A percentile compares a stretch with the other conserved stretches of the same genome.
phyloP scores from a whole-genome alignment of 116 monocot species.

The Posidonia oceanica region DNA sequence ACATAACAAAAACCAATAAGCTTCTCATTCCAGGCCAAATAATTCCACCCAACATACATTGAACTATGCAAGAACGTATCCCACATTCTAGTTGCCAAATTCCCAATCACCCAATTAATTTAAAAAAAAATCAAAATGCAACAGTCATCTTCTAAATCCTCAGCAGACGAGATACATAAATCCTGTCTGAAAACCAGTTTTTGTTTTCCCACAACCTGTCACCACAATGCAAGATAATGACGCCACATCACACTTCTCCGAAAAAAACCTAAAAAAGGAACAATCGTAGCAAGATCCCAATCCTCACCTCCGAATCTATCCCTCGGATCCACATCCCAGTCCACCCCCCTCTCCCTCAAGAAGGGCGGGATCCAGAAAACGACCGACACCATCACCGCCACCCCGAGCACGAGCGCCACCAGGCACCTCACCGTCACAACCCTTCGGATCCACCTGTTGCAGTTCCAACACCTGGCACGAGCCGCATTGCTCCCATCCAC shows the following conservation, averaged over 20 bases:
- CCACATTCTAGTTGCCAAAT: too few relatives aligned
- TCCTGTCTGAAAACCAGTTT: too few relatives aligned
- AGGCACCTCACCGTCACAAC: slow-evolving; percentile 40
- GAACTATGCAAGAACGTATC: too few relatives aligned
- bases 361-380: slow-evolving; percentile 77
- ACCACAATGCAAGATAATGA: background rate
- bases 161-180: too few relatives aligned
- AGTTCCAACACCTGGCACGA: slow-evolving; percentile 3
- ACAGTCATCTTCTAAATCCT: too few relatives aligned
- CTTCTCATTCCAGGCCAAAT: too few relatives aligned
- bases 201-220: too few relatives aligned
- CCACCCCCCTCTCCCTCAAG: slow-evolving; percentile 3
- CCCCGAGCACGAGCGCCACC: slow-evolving; percentile 39
- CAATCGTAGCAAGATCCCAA: background rate
- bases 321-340: slow-evolving; percentile 16
- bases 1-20: too few relatives aligned
- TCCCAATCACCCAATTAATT: too few relatives aligned
- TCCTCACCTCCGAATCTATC: slow-evolving; percentile 42
- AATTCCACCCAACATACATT: too few relatives aligned
- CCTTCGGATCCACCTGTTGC: slow-evolving; percentile 25
- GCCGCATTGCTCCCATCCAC: slow-evolving; percentile 14
- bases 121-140: too few relatives aligned
- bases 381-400: slow-evolving; percentile 56
- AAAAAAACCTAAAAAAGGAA: slow-evolving; percentile 2
- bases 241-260: background rate